A percentile compares a stretch with the other conserved stretches of the same genome.
Conservation (phyloP, 2,329 filamentous ascomycete species). For the Calonectria hawksworthii region DNA sequence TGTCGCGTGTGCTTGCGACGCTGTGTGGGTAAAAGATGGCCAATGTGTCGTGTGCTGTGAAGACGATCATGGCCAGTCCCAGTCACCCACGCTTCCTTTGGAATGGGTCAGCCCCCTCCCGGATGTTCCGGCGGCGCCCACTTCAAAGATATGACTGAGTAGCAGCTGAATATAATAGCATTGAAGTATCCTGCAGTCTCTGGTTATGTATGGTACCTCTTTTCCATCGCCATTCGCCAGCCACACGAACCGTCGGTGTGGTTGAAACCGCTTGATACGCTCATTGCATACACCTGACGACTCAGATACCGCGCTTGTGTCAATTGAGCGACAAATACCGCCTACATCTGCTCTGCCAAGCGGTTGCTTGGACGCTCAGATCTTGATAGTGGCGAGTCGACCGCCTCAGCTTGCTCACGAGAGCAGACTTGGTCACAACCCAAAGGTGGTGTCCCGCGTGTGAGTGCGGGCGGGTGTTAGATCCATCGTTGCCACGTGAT, state of each 20-base stretch:
- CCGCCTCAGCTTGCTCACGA: neutral
- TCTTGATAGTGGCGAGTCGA: neutral
- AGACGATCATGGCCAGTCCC: constrained; percentile 34
- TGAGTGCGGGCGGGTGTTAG: constrained; percentile 15
- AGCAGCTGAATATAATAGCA: constrained; percentile 36
- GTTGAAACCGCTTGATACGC: neutral
- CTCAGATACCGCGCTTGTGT: neutral
- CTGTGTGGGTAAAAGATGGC: constrained; percentile 2
- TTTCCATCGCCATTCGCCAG: neutral
- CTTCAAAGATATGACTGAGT: constrained; percentile 30
- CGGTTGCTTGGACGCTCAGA: neutral
- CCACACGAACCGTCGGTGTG: neutral
- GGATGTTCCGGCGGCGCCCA: constrained; percentile 38
- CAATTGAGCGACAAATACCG: neutral
- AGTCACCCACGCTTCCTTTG: constrained; percentile 35
- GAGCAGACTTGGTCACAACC: neutral
- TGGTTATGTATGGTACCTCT: neutral
- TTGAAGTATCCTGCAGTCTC: neutral
- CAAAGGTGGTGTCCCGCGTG: neutral
- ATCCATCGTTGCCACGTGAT: constrained; percentile 15
- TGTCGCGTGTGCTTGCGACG: neutral
- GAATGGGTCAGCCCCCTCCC: constrained; percentile 38
- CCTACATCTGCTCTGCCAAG: neutral
- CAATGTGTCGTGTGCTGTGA: constrained; percentile 39
- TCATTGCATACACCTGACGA: neutral